phyloP scores from a whole-genome alignment of 768 basidiomycete genomes.

The Dioszegia aurantiaca region DNA sequence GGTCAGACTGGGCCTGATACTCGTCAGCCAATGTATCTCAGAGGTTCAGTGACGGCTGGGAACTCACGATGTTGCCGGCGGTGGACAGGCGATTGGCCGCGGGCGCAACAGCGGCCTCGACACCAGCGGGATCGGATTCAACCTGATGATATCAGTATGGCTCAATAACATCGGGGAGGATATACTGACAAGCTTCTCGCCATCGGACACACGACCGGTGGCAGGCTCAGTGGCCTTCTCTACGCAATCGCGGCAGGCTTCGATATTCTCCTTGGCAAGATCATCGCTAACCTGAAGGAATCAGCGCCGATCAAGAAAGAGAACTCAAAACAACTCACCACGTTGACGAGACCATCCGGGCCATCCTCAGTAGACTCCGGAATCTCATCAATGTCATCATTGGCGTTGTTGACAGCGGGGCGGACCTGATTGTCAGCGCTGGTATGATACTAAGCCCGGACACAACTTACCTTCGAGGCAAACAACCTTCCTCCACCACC shows the following conservation, averaged over 20 bases:
- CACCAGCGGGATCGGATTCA: no score
- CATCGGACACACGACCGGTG: background rate
- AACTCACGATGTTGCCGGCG: no score
- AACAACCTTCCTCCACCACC: background rate
- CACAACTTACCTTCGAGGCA: background rate
- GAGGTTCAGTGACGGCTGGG: no score
- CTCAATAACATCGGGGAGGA: background rate
- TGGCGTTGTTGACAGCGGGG: background rate
- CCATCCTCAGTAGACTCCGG: background rate
- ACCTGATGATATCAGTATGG: no score
- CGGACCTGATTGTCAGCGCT: background rate
- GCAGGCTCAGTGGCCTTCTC: background rate
- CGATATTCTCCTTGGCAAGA: conserved; percentile 4
- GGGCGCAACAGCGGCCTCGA: no score
- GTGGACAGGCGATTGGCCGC: no score
- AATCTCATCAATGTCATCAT: background rate
- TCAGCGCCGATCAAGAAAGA: background rate
- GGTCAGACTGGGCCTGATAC: conserved; percentile 6
- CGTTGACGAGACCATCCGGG: background rate
- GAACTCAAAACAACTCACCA: background rate
- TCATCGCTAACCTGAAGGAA: background rate
- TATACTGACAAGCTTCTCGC: background rate
- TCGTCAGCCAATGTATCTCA: no score
- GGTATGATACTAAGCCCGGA: background rate
- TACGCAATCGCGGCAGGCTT: conserved; percentile 6